These are phyloP conservation scores for Serendipita sp. DNA, from an alignment of 768 basidiomycete species.

Conservation along the genomic window DNA sequence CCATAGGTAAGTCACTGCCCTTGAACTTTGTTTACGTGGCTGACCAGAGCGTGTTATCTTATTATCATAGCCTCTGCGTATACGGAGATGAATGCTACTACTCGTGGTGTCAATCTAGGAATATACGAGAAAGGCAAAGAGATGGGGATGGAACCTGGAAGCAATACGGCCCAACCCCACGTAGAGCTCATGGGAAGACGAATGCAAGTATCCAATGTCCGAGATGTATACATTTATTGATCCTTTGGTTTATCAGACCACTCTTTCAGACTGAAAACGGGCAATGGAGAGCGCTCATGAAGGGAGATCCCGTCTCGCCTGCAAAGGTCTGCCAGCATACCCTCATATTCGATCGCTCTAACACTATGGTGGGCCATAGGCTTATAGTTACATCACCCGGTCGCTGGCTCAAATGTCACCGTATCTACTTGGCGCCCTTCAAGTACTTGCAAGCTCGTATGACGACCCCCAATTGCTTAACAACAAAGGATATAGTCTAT, in stretches of 20 bases:
- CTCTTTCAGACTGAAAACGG: slow-evolving; percentile 53
- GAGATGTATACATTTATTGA: neutral
- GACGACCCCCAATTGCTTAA: slow-evolving; percentile 39
- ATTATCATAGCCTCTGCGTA: slow-evolving; percentile 59
- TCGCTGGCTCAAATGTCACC: slow-evolving; percentile 69
- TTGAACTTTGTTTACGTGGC: neutral
- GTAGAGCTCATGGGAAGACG: slow-evolving; percentile 66
- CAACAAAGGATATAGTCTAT: slow-evolving; percentile 55
- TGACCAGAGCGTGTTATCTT: neutral
- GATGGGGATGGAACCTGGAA: slow-evolving; percentile 37
- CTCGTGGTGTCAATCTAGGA: slow-evolving; percentile 74
- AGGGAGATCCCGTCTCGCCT: slow-evolving; percentile 53
- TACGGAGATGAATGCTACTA: slow-evolving; percentile 80
- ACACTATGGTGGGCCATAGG: slow-evolving; percentile 17
- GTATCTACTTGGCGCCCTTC: slow-evolving; percentile 59
- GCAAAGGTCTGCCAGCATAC: slow-evolving; percentile 20
- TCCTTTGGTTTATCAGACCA: slow-evolving; percentile 32
- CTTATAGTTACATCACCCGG: slow-evolving; percentile 70
- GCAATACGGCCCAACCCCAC: slow-evolving; percentile 57
- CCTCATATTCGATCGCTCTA: neutral
- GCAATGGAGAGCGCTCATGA: slow-evolving; percentile 73
- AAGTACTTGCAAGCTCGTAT: slow-evolving; percentile 48
- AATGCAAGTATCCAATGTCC: slow-evolving; percentile 26
- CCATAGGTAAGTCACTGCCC: slow-evolving; percentile 45
- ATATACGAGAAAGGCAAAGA: slow-evolving; percentile 44